Evolutionary conservation across 371 early-diverging fungal genomes (phyloP), one percentile per base, ranked within the genome.

Genomic region (Apophysomyces sp.): DNA sequence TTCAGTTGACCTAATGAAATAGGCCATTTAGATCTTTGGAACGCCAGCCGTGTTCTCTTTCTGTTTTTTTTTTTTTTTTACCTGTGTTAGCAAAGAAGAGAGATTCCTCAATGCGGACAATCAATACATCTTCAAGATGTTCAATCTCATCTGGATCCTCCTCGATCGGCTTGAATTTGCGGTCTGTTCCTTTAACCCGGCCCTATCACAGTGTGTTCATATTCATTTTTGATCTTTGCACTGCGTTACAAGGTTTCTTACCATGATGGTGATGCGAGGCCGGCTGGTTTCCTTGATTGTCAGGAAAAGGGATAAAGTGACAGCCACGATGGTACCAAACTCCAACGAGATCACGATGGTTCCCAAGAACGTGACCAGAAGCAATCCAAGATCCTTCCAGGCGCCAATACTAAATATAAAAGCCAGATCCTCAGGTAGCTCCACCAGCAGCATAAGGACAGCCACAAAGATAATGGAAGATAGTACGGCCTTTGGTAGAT

Each of bases 21-120:
- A 1, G 13, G 37, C 18, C 26, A 37, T 34, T 58, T n/a, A n/a
- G n/a, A n/a, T n/a, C n/a, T n/a, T n/a, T n/a, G n/a, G n/a, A n/a
- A n/a, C n/a, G n/a, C n/a, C n/a, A n/a, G n/a, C n/a, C n/a, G n/a
- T n/a, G n/a, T n/a, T n/a, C n/a, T n/a, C n/a, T n/a, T n/a, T n/a
- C n/a, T n/a, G n/a, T n/a, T n/a, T 8, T 57, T 9, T 21, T 31
- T 9, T 63, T 37, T 37, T 16, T 26, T 57, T 41, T 69, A 74
- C 80, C 96, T 44, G 92, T 89, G 69, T 98, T 98, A 41, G 96
- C 97, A 81, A 98, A 98, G 69, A 90, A 95, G 27, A 98, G 74
- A 0, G 90, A 87, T 63, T 98, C 98, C 58, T 95, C 94, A 28
- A 98, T 84, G 53, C 90, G 84, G 58, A 98, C 87, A 60, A 98